phyloP scores from a whole-genome alignment of 129 eudicot species.

The Chrysanthemum makinoi region DNA sequence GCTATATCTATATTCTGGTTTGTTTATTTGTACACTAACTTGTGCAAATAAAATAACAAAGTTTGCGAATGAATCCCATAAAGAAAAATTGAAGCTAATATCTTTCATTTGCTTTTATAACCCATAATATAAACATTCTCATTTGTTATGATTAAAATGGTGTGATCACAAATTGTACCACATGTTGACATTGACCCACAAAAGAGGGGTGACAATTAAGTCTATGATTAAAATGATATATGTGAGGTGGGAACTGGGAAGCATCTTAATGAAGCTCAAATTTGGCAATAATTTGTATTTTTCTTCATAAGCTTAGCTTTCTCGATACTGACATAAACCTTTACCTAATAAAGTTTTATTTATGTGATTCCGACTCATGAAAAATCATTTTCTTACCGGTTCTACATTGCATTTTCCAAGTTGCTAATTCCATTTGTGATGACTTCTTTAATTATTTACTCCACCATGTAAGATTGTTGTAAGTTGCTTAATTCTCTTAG shows the following conservation, averaged over 20 bases:
- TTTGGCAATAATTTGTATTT: slow-evolving; percentile 18
- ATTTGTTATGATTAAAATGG: background rate
- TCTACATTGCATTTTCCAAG: too few relatives aligned
- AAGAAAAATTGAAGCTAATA: too few relatives aligned
- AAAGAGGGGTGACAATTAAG: slow-evolving; percentile 18
- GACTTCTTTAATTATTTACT: background rate
- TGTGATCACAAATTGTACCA: slow-evolving; percentile 5
- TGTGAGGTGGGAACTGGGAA: slow-evolving; percentile 27
- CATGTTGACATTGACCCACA: slow-evolving; percentile 19
- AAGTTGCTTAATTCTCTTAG: too few relatives aligned
- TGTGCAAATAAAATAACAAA: too few relatives aligned
- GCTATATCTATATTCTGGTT: too few relatives aligned
- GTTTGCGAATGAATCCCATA: too few relatives aligned
- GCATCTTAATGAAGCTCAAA: slow-evolving; percentile 27
- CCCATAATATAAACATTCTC: too few relatives aligned
- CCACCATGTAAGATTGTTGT: background rate
- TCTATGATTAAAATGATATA: slow-evolving; percentile 13
- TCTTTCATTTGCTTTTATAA: too few relatives aligned
- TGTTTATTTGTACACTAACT: too few relatives aligned
- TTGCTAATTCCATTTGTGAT: too few relatives aligned
- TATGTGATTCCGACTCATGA: background rate
- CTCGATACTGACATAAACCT: slow-evolving; percentile 17
- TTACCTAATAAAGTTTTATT: slow-evolving; percentile 11
- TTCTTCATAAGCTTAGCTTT: slow-evolving; percentile 17
- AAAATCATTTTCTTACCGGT: too few relatives aligned